Evolutionary conservation across 768 basidiomycete species (phyloP).

Genomic region (Polyporus arcularius): DNA sequence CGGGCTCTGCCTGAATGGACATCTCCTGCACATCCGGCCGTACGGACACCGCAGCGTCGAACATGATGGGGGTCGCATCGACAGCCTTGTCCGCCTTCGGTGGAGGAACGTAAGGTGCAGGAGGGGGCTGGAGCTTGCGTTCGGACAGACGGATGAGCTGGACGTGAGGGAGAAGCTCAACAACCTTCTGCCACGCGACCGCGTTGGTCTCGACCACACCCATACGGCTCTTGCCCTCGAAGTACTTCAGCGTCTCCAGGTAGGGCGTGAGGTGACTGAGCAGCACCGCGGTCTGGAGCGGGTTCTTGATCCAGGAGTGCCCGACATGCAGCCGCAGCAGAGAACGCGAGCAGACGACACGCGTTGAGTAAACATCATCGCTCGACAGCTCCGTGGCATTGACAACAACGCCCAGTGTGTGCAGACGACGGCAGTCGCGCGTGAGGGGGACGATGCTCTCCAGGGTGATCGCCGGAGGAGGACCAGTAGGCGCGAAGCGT

Average conservation of each 20-base stretch:
- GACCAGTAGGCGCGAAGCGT: slow-evolving; percentile 55
- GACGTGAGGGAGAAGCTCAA: slow-evolving; percentile 70
- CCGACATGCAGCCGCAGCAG: slow-evolving; percentile 74
- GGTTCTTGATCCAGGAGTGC: slow-evolving; percentile 70
- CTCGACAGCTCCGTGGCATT: slow-evolving; percentile 50
- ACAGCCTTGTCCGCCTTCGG: slow-evolving; percentile 44
- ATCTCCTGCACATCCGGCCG: slow-evolving; percentile 38
- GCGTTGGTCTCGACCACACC: slow-evolving; percentile 70
- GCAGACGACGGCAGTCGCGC: slow-evolving; percentile 57
- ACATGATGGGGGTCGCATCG: slow-evolving; percentile 50
- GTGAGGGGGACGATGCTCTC: slow-evolving; percentile 64
- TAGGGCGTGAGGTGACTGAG: slow-evolving; percentile 78
- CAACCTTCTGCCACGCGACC: slow-evolving; percentile 66
- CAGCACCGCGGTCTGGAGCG: slow-evolving; percentile 68
- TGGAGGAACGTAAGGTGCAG: slow-evolving; percentile 29
- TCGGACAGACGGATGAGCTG: slow-evolving; percentile 68
- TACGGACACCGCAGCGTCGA: slow-evolving; percentile 44
- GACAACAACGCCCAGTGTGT: slow-evolving; percentile 66
- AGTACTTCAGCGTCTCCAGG: slow-evolving; percentile 71
- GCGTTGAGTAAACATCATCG: slow-evolving; percentile 47
- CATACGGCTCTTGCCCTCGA: slow-evolving; percentile 75
- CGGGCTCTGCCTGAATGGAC: slow-evolving; percentile 40
- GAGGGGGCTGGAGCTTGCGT: slow-evolving; percentile 41
- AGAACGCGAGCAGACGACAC: slow-evolving; percentile 58
- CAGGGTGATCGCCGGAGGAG: slow-evolving; percentile 59